Evolutionary conservation across 176 grass and related monocot genomes (phyloP), one percentile per base, ranked within the genome.

Genomic region (Triticum monococcum): DNA sequence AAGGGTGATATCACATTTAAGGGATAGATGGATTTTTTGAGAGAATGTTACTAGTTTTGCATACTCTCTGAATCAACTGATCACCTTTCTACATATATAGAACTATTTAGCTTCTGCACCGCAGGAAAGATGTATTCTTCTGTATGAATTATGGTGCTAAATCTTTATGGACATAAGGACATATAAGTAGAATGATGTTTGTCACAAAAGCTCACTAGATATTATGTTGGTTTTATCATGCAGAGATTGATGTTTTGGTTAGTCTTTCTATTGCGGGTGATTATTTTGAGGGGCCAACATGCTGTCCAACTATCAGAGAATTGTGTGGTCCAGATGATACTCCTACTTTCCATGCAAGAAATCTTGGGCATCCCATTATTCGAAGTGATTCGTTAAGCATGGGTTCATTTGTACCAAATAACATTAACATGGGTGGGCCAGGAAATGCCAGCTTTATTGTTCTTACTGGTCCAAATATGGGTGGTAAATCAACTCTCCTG

Each of bases 401-500:
- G 81, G 96, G 96, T 80, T 94, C 88, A 57, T 98, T 98, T 83
- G 96, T 98, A 69, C 90, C 91, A 9, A 98, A 98, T 84, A 79
- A 95, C 80, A 83, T 98, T 75, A 94, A 78, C 64, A 94, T 98
- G 82, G 96, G 96, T 75, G 87, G 89, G 40, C 60, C 76, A 17
- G 86, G 86, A 18, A 84, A 89, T 65, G 75, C 91, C 65, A 94
- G 88, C 57, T 94, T 95, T 85, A 93, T 98, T 83, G 84, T 98
- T 90, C 86, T 98, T 68, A 98, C 96, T 72, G 96, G 96, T 72
- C 96, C 93, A 16, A 95, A 98, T 90, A 98, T 98, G 96, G 96
- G 96, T 82, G 96, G 96, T 63, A 98, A 98, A 93, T 98, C 96
- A 87, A 98, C 96, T 86, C 96, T 98, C 57, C 69, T 98, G 63